A percentile compares a stretch with the other conserved stretches of the same genome.
These are phyloP conservation scores for Eragrostis nindensis DNA, from an alignment of 176 grass and related monocot genomes.

Conservation along the genomic window DNA sequence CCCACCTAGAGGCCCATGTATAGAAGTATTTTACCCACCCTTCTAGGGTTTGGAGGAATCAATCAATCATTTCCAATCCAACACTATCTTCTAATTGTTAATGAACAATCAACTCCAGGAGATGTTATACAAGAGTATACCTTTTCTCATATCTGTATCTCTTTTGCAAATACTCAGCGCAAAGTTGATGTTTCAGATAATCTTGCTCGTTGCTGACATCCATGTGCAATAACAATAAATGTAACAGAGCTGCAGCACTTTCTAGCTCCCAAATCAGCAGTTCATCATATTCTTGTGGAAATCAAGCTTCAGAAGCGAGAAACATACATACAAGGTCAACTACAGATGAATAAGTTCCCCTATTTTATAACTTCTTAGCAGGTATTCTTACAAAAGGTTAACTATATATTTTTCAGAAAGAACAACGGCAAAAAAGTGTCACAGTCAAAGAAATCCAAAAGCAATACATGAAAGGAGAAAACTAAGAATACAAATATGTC, in stretches of 20 bases:
- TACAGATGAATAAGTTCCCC: not conserved
- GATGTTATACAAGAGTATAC: no score
- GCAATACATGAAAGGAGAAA: not conserved
- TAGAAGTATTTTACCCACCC: no score
- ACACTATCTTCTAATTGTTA: no score
- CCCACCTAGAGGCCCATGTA: no score
- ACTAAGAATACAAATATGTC: not conserved
- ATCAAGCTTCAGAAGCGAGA: not conserved
- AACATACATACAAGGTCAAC: slow-evolving; percentile 15
- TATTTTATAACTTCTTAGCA: slow-evolving; percentile 3
- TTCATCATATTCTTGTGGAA: no score
- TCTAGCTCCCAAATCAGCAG: not conserved
- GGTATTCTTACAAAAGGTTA: not conserved
- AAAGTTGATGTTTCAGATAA: not conserved
- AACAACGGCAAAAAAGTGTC: not conserved
- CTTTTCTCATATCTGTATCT: no score
- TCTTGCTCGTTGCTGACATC: not conserved
- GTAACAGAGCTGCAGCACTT: not conserved
- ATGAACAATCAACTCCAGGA: no score
- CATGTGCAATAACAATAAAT: no score
- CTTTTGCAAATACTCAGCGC: not conserved
- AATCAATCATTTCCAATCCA: no score
- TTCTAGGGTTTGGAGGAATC: no score
- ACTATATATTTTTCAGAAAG: not conserved
- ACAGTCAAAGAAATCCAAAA: not conserved